phyloP scores from a whole-genome alignment of 345 rosid species.

The Diplotaxis tenuifolia region DNA sequence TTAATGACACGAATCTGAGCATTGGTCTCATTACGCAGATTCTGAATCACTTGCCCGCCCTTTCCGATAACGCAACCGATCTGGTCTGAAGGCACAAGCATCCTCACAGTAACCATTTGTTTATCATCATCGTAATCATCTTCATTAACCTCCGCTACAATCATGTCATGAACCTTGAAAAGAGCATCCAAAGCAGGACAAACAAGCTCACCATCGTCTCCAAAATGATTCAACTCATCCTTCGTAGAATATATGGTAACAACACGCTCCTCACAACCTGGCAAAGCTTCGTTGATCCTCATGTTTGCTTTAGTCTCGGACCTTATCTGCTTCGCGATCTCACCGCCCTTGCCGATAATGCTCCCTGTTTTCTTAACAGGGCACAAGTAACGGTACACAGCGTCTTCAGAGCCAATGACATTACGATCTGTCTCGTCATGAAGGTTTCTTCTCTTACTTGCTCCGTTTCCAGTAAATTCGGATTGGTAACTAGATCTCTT shows the following conservation, averaged over 20 bases:
- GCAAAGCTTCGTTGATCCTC: too few species aligned
- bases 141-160: slow-evolving; percentile 18
- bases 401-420: slow-evolving; percentile 56
- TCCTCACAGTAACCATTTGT: slow-evolving; percentile 50
- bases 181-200: slow-evolving; percentile 76
- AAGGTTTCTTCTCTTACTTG: slow-evolving; percentile 58
- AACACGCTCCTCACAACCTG: too few species aligned
- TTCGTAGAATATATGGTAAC: slow-evolving; percentile 61
- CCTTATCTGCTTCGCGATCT: too few species aligned
- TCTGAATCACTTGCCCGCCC: slow-evolving; percentile 74
- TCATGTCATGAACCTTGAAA: slow-evolving; percentile 61
- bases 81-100: slow-evolving; percentile 80
- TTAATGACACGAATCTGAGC: slow-evolving; percentile 69
- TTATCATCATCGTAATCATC: slow-evolving; percentile 29
- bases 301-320: too few species aligned
- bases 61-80: slow-evolving; percentile 77
- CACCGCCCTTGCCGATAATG: slow-evolving; percentile 77
- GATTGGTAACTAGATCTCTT: slow-evolving; percentile 61
- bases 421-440: slow-evolving; percentile 57
- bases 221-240: slow-evolving; percentile 54
- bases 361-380: slow-evolving; percentile 63
- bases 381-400: slow-evolving; percentile 65
- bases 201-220: slow-evolving; percentile 50
- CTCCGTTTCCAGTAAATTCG: slow-evolving; percentile 44
- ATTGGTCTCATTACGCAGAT: slow-evolving; percentile 54